Conservation (phyloP, 73 alveolate genomes). For the Stentor roeselii region DNA sequence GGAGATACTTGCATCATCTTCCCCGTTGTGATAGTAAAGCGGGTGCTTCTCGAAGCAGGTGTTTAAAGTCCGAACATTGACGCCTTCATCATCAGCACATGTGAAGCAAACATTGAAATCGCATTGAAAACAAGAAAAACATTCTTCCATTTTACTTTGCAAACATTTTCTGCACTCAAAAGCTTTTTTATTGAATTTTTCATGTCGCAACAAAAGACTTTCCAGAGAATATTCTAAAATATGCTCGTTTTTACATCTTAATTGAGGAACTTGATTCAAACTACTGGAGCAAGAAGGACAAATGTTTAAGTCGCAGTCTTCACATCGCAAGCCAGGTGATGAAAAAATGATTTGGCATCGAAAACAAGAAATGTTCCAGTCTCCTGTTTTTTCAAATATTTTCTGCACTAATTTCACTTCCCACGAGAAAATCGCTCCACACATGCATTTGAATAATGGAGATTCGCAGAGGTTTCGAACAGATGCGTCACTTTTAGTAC, state of each 20-base stretch:
- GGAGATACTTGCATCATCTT: no score
- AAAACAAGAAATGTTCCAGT: background rate
- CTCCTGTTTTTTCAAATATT: background rate
- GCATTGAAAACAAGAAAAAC: background rate
- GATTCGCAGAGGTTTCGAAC: no score
- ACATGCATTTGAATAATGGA: background rate
- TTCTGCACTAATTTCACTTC: background rate
- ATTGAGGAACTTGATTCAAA: no score
- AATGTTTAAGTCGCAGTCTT: background rate
- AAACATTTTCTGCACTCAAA: background rate
- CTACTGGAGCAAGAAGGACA: no score
- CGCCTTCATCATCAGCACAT: no score
- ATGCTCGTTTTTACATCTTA: no score
- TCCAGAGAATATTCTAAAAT: no score
- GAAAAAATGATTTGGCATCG: background rate
- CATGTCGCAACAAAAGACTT: no score
- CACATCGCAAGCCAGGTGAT: background rate
- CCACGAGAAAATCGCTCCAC: background rate
- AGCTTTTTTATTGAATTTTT: background rate
- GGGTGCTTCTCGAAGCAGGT: no score
- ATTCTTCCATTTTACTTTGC: background rate
- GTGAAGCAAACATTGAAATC: background rate
- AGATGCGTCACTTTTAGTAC: no score
- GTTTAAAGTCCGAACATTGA: no score
- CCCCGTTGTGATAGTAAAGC: no score